Base-by-base conservation (phyloP, 768 basidiomycete genomes). In the Hortiboletus campestris region DNA sequence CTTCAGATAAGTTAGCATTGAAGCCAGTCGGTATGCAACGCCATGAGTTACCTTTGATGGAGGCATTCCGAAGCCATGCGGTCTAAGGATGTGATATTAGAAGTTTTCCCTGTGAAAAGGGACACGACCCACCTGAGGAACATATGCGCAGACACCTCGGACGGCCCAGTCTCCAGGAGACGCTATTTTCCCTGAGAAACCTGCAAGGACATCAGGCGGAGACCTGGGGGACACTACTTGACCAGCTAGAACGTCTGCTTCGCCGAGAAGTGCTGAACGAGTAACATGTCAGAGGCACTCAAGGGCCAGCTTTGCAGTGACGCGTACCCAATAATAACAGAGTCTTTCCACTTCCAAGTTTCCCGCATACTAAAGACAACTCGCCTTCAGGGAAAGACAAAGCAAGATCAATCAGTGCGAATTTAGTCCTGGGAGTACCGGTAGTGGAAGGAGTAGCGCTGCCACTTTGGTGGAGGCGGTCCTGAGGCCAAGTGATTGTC, bases 401-500 rank as follows among this genome's bases (percentile, higher is more conserved):
- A 17, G 80, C 81, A 52, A 96, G 70, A 65, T 94, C 90, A n/a
- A 88, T 75, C 2, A 97, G 80, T 31, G 88, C 72, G 67, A 97
- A 97, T 63, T 88, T 89, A 57, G 83, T 76, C 56, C 79, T 82
- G 10, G 94, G 94, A 0, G 93, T 94, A 0, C 88, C 73, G 3
- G 84, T 77, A 16, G 75, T 77, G 4, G 86, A 87, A 3, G 85
- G 73, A 4, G 79, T 73, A 2, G 64, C 59, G 53, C 76, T 79
- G 25, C 80, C 77, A n/a, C 70, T 63, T 42, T 73, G 74, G 20
- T 68, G 61, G 20, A 70, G 56, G 35, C 89, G 83, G 58, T 94
- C 91, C 62, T 87, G 85, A 0, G 94, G 90, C 94, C 94, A 98
- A 2, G 92, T 91, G 46, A 93, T 78, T 1, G 91, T 96, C 38